Evolutionary conservation across 345 rosid species (phyloP), one percentile per base, ranked within the genome.

Genomic region (Dipteronia dyeriana): DNA sequence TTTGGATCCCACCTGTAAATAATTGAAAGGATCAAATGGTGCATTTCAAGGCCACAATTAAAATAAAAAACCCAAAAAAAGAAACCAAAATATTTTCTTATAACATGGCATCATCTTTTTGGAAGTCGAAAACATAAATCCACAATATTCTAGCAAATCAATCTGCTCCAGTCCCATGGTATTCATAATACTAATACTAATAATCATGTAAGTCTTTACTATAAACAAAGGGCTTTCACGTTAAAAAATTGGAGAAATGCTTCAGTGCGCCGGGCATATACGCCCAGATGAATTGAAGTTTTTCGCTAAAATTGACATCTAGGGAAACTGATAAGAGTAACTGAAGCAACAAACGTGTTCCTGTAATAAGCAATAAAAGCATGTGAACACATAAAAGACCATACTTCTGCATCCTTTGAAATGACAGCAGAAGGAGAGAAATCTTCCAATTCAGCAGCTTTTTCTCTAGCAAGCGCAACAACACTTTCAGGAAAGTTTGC

Each of bases 401-500:
- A 13, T 38, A 91, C 98, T 69, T 45, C 65, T 12, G 82, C 76
- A 74, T 86, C 86, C 82, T 83, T 82, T 68, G 81, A 75, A 78
- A 85, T 74, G 68, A 89, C 79, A 38, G 90, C 84, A 68, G 84
- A 51, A 45, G 94, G 89, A 16, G 98, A 90, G 90, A 96, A 96
- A 87, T 94, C 99, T 81, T 94, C 98, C 80, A 96, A 83, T 83
- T 96, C 99, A 45, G 94, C 87, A 65, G 97, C 99, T 86, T 94
- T 96, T 82, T 92, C 97, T 82, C 99, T 87, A 59, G 98, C 97
- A 14, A 96, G 94, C 20, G 93, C 83, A 22, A 94, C 98, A 60
- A 94, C 98, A 78, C 93, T 94, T 83, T 90, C 94, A 38, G 99
- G 98, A 84, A 96, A 96, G 83, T 94, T 94, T 70, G 98, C 98